Conservation (phyloP, 257 asterid genomes). For the Craterostigma plantagineum region DNA sequence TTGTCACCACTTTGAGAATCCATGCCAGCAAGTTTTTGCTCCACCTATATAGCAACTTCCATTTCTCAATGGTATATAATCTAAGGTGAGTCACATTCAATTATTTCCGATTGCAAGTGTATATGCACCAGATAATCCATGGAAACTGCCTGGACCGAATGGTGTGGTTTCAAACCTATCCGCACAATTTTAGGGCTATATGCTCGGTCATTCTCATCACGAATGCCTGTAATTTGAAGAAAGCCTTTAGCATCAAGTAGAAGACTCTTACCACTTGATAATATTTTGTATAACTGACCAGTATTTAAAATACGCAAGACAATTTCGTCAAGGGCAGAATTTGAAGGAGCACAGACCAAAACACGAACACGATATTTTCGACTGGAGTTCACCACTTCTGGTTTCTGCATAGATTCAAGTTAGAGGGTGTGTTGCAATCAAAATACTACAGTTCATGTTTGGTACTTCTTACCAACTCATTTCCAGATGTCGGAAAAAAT, state of each 20-base stretch:
- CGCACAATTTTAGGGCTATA: conserved; percentile 94
- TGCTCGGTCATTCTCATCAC: conserved; percentile 67
- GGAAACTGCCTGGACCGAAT: conserved; percentile 83
- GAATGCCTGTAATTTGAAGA: conserved; percentile 51
- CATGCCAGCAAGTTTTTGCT: conserved; percentile 63
- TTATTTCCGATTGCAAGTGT: no score
- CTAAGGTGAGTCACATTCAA: conserved; percentile 1
- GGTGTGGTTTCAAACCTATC: conserved; percentile 83
- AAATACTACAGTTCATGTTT: conserved; percentile 3
- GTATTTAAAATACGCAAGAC: conserved; percentile 62
- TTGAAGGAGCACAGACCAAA: conserved; percentile 94
- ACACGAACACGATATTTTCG: conserved; percentile 93
- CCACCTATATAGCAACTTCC: conserved; percentile 37
- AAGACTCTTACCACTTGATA: background rate
- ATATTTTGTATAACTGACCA: conserved; percentile 25
- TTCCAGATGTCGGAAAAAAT: conserved; percentile 83
- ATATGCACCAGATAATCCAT: conserved; percentile 78
- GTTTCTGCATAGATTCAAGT: conserved; percentile 37
- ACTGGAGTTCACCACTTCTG: conserved; percentile 73
- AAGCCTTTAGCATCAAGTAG: conserved; percentile 6
- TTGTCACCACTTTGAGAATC: conserved; percentile 62
- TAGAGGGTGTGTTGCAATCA: conserved; percentile 9
- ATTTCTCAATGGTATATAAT: background rate
- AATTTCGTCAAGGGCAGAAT: conserved; percentile 96
- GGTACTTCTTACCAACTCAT: conserved; percentile 48